A percentile compares a stretch with the other conserved stretches of the same genome.
These are phyloP conservation scores for Trichosporon coremiiforme DNA, from an alignment of 1,284 basidiomycete genomes.

Conservation along the genomic window DNA sequence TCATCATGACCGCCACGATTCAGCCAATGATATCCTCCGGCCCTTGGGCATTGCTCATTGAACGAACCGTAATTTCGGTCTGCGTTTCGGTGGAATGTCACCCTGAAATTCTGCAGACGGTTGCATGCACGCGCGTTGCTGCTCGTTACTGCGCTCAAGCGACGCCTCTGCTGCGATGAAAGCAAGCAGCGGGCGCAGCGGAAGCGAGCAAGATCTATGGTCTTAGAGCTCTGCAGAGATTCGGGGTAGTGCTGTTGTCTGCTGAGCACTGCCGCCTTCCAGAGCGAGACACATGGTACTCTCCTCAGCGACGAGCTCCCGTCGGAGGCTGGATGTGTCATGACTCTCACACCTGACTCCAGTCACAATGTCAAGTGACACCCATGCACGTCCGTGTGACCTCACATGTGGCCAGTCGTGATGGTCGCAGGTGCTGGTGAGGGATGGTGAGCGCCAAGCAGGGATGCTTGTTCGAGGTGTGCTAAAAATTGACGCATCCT, in stretches of 20 bases:
- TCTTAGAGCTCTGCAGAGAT: too few relatives aligned
- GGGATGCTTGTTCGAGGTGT: background rate
- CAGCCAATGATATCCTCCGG: background rate
- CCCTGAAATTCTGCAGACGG: background rate
- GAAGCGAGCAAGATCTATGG: too few relatives aligned
- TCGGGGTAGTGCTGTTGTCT: too few relatives aligned
- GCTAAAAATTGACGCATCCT: conserved; percentile 4
- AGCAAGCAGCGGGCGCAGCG: too few relatives aligned
- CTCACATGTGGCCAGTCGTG: too few relatives aligned
- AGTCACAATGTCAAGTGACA: too few relatives aligned
- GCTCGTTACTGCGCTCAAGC: too few relatives aligned
- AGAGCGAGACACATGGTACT: background rate
- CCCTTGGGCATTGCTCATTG: background rate
- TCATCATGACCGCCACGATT: conserved; percentile 16
- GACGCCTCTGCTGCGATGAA: too few relatives aligned
- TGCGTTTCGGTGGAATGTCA: background rate
- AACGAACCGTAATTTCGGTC: conserved; percentile 6
- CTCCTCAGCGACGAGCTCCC: background rate
- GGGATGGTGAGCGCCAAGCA: background rate
- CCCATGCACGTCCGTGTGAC: too few relatives aligned
- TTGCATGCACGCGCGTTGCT: background rate
- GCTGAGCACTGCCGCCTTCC: background rate
- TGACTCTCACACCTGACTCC: background rate
- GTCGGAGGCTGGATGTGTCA: background rate
- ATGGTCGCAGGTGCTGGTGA: too few relatives aligned